phyloP scores from a whole-genome alignment of 768 basidiomycete genomes.

The Auriscalpium orientale region DNA sequence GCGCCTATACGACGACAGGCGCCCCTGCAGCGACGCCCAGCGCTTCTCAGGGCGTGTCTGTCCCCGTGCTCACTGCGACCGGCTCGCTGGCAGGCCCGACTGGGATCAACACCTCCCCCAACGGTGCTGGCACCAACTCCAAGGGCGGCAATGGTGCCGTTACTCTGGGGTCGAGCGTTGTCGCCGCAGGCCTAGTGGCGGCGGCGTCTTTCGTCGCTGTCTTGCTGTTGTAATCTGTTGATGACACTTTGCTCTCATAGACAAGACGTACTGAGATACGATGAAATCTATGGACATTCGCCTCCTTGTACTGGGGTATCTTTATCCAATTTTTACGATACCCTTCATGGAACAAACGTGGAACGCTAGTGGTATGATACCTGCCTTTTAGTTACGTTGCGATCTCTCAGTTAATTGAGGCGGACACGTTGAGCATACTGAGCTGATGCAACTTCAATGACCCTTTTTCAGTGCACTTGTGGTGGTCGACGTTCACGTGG shows the following conservation, averaged over 20 bases:
- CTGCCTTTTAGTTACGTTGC: too few relatives aligned
- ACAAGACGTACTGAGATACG: too few relatives aligned
- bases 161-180: neutral
- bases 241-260: neutral
- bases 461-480: too few relatives aligned
- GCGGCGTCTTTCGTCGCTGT: neutral
- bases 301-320: too few relatives aligned
- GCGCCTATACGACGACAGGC: conserved; percentile 42
- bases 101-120: neutral
- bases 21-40: conserved; percentile 13
- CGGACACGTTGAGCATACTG: too few relatives aligned
- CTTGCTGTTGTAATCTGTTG: neutral
- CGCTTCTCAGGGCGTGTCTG: conserved; percentile 1
- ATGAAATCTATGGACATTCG: too few relatives aligned
- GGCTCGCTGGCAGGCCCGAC: neutral
- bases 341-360: too few relatives aligned
- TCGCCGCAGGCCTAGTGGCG: conserved; percentile 1
- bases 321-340: too few relatives aligned
- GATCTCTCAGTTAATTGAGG: too few relatives aligned
- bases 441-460: too few relatives aligned
- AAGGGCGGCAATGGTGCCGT: neutral
- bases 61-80: conserved; percentile 1
- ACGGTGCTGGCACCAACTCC: neutral
- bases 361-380: too few relatives aligned
- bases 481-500: too few relatives aligned